Evolutionary conservation across 1,284 basidiomycete species (phyloP), one percentile per base, ranked within the genome.

Genomic region (Ganoderma resinaceum): DNA sequence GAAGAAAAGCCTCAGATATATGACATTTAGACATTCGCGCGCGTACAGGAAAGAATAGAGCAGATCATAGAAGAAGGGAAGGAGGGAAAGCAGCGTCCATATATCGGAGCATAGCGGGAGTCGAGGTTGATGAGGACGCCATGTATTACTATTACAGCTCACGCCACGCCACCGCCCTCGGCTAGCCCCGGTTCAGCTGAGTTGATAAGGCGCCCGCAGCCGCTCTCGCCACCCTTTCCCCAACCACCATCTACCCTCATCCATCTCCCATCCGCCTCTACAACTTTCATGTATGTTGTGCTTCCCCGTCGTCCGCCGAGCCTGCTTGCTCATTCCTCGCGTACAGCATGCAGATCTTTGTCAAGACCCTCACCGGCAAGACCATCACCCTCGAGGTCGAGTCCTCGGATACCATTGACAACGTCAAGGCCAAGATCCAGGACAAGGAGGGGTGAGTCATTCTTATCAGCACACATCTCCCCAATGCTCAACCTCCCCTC

Each of bases 311-410:
- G 31, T 35, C 37, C 14, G 18, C 11, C 35, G 18, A 14, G 9
- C n/a, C 31, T 42, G 9, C 31, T 23, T 61, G 46, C 64, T 65
- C 35, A 53, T 14, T 35, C 16, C 20, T 29, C 29, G 37, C 9
- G 14, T 53, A 18, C 62, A 76, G 73, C 67, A 77, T 77, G 76
- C 76, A 77, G 73, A 77, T 77, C 70, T 77, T 77, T 61, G 76
- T 77, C 65, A 77, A 77, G 76, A 77, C 76, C 35, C 73, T 77
- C 43, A 77, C 75, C 31, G 76, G 75, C 70, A 76, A 77, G 74
- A 76, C 76, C 68, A 75, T 76, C 73, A 77, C 74, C 65, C 71
- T 76, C 62, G 75, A 76, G 73, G 75, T 76, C 42, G 75, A 76
- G 67, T 75, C 75, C 55, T 76, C 75, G 26, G 75, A 76, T 61